Base-by-base conservation (phyloP, 441 rosid species). In the Adansonia rubrostipa region DNA sequence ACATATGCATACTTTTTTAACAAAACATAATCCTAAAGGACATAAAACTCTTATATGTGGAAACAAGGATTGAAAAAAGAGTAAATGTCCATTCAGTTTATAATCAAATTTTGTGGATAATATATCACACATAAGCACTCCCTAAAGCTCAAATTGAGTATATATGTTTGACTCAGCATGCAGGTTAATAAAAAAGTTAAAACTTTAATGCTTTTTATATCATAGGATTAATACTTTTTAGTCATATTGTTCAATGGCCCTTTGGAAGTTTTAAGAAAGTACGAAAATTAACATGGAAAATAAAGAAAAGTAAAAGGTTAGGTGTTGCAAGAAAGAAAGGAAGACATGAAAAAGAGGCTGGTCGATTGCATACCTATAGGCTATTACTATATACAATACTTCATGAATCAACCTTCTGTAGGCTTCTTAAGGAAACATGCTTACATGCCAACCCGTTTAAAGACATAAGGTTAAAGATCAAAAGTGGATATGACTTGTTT, bases 171-270 rank as follows among this genome's bases (percentile, higher is more conserved):
- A 51, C 24, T 28, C 33, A 24, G 62, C 61, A 71, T 28, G 24
- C 5, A 51, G 20, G 33, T 71, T 6, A 51, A 51, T 45, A 71
- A 71, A 71, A 71, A 71, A 33, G 42, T 28, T 28, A n/a, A 28
- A 33, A 28, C 9, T 67, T 45, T 9, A 67, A 9, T 17, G 62
- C 9, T 71, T 71, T 50, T 8, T 71, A 71, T n/a, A 71, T 51
- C 74, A 51, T 71, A 50, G 19, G 74, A 71, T 71, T 71, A 71
- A 24, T 24, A 36, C 61, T 51, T 24, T 28, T 28, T 15, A 71
- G 56, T 71, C 45, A 51, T 8, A 33, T 15, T 71, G 61, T 33
- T 51, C 58, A 51, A 15, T 28, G 19, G 3, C 42, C 56, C 19
- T 68, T 51, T 11, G 15, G 36, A 51, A 71, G 22, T n/a, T 71